Evolutionary conservation across 2,329 filamentous ascomycete genomes (phyloP), one percentile per base, ranked within the genome.

Genomic region (Thermochaetoides dissita): DNA sequence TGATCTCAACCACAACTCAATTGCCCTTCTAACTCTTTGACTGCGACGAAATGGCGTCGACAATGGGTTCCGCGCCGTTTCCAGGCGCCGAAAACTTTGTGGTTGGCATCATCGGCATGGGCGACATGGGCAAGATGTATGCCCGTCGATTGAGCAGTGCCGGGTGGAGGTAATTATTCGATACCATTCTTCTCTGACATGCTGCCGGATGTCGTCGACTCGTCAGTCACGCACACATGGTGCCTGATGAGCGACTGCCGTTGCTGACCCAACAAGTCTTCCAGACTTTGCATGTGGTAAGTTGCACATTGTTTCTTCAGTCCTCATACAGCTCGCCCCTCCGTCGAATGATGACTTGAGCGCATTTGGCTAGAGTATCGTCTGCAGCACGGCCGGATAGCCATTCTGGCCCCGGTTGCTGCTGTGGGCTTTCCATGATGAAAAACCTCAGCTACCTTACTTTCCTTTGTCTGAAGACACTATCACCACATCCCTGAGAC

Each of bases 301-400:
- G 53, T 47, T 34, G 8, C 30, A 38, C 12, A 35, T 53, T 48
- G 5, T 24, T 24, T 24, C 17, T 24, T 24, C 17, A 24, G 17
- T 24, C 5, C 17, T 24, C 5, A 5, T 24, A 24, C 17, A 24
- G 17, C 17, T 24, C 17, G 5, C 17, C 17, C 17, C 17, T 24
- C 5, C 5, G 17, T 62, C 62, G 61, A 30, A 87, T 93, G 89
- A 96, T 96, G 89, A 96, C 89, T 86, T 89, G 89, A 96, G 89
- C 88, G 89, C 89, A 96, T 96, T 96, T 96, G 89, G 89, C 89
- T 96, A 86, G 89, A 96, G 89, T 74, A 94, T 87, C 77, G 78
- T 69, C 65, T 68, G 71, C 67, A 65, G 67, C 60, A 63, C 57
- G 64, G 64, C 68, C 68, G 69, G 69, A 65, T 67, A 65, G 70